Percentiles rank a stretch among this genome's conserved stretches.
These are phyloP conservation scores for Ascocoryne sarcoides DNA, from an alignment of 2,329 filamentous ascomycete species.

Conservation along the genomic window DNA sequence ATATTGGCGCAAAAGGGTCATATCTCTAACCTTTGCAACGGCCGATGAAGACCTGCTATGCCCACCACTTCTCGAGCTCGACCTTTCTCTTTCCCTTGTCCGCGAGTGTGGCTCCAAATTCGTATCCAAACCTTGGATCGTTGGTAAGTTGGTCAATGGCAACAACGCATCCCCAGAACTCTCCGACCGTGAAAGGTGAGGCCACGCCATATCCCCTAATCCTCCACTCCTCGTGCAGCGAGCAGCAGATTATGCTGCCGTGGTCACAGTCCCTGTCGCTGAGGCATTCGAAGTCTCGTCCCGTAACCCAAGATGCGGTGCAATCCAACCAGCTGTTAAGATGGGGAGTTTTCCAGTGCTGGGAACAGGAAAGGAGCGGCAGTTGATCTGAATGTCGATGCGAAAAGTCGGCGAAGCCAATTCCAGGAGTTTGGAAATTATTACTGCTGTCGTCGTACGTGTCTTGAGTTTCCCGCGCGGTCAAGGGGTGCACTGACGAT, in stretches of 20 bases:
- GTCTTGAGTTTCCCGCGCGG: background rate
- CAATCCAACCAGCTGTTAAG: background rate
- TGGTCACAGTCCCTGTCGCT: constrained; percentile 18
- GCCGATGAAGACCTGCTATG: constrained; percentile 25
- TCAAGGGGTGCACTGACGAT: background rate
- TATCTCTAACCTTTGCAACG: constrained; percentile 24
- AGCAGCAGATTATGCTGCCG: constrained; percentile 29
- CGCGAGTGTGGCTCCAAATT: constrained; percentile 20
- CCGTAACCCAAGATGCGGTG: too few species aligned
- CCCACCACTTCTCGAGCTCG: constrained; percentile 22
- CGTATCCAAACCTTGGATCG: constrained; percentile 9
- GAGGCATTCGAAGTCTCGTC: constrained; percentile 24
- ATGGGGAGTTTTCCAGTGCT: background rate
- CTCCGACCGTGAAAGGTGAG: constrained; percentile 22
- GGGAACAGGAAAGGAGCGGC: background rate
- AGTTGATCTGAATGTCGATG: background rate
- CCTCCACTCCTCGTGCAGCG: constrained; percentile 11
- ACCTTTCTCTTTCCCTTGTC: constrained; percentile 17
- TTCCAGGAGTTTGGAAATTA: background rate
- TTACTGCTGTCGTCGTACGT: background rate
- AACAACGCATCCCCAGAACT: constrained; percentile 20
- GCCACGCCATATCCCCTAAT: constrained; percentile 24
- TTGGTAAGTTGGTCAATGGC: constrained; percentile 25
- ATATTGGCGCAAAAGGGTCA: background rate
- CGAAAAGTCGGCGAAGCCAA: background rate